phyloP scores from a whole-genome alignment of 768 basidiomycete species.

The Lyophyllum shimeji region DNA sequence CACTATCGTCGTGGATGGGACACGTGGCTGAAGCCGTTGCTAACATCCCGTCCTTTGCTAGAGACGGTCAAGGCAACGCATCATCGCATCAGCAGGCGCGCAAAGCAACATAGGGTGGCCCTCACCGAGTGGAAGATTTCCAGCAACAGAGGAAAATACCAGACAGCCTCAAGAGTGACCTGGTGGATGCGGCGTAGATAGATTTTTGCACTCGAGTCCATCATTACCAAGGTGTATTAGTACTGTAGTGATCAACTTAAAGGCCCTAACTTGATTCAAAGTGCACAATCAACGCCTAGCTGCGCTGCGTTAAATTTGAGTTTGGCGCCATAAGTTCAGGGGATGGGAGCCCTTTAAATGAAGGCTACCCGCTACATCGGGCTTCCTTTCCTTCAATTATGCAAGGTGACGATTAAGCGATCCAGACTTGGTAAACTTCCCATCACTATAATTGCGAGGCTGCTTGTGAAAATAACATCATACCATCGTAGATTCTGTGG shows the following conservation, averaged over 20 bases:
- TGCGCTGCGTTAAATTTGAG: slow-evolving; percentile 5
- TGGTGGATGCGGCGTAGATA: neutral
- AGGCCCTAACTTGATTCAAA: neutral
- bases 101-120: slow-evolving; percentile 5
- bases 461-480: slow-evolving; percentile 9
- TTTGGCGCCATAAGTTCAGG: slow-evolving; percentile 22
- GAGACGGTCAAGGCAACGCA: slow-evolving; percentile 12
- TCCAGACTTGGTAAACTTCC: slow-evolving; percentile 11
- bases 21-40: slow-evolving; percentile 13
- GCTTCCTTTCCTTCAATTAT: slow-evolving; percentile 11
- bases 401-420: slow-evolving; percentile 15
- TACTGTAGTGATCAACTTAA: too few species aligned
- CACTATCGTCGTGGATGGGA: slow-evolving; percentile 1
- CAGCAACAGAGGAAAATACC: neutral
- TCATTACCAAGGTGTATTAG: neutral
- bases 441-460: neutral
- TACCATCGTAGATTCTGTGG: slow-evolving; percentile 26
- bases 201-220: neutral
- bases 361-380: slow-evolving; percentile 13
- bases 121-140: neutral
- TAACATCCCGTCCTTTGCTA: slow-evolving; percentile 5
- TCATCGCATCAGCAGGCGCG: slow-evolving; percentile 13
- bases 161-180: too few species aligned
- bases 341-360: slow-evolving; percentile 17
- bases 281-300: too few species aligned